A percentile compares a stretch with the other conserved stretches of the same genome.
These are phyloP conservation scores for Colletotrichum sp. DNA, from an alignment of 2,329 filamentous ascomycete species.

Conservation along the genomic window DNA sequence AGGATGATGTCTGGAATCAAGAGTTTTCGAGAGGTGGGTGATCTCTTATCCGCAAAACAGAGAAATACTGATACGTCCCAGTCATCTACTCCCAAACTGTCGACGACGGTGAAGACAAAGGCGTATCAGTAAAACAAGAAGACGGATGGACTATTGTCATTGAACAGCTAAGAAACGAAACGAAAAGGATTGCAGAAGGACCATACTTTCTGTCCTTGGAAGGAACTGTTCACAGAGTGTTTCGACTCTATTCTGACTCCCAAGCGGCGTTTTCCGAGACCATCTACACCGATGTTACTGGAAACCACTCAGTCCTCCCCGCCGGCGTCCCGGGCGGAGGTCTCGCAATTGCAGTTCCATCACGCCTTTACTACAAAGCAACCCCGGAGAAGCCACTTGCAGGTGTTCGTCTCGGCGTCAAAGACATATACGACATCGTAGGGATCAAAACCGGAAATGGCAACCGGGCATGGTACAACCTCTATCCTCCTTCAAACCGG, in stretches of 20 bases:
- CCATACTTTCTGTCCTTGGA: neutral
- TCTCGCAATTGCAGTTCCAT: constrained; percentile 51
- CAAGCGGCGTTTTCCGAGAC: constrained; percentile 24
- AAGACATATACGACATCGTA: constrained; percentile 63
- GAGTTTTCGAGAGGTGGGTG: neutral
- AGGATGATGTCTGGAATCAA: neutral
- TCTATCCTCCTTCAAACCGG: constrained; percentile 52
- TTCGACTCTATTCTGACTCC: constrained; percentile 27
- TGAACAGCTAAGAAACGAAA: neutral
- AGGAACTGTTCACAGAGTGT: neutral
- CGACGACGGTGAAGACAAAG: no score
- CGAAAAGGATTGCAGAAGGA: neutral
- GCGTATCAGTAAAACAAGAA: neutral
- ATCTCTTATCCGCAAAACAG: neutral
- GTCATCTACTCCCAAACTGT: neutral
- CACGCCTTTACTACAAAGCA: constrained; percentile 58
- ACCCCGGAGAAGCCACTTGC: constrained; percentile 56
- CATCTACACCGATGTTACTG: neutral
- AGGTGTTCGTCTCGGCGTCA: constrained; percentile 57
- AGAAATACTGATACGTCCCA: neutral
- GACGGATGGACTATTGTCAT: neutral
- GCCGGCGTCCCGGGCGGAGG: constrained; percentile 14
- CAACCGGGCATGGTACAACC: constrained; percentile 62
- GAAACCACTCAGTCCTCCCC: neutral
- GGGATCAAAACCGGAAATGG: constrained; percentile 61